phyloP scores from a whole-genome alignment of 768 basidiomycete genomes.

The Tricholomella constricta region DNA sequence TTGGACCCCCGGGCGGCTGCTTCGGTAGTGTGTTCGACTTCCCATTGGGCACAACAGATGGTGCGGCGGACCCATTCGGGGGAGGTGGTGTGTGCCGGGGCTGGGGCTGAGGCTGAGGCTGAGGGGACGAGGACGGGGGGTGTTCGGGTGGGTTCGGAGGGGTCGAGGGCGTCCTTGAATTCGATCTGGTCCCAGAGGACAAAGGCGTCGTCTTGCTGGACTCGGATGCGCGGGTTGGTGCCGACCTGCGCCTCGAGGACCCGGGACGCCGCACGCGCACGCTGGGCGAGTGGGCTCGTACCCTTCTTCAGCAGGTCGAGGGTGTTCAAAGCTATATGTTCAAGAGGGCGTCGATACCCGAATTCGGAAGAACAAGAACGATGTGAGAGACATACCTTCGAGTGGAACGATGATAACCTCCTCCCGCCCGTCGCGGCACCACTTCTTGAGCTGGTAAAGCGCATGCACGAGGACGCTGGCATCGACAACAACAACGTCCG shows the following conservation, averaged over 20 bases:
- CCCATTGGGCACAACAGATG: constrained; percentile 82
- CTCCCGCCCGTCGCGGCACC: constrained; percentile 75
- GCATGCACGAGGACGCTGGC: constrained; percentile 82
- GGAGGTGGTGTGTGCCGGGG: no score
- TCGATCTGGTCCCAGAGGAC: constrained; percentile 77
- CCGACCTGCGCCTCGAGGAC: constrained; percentile 89
- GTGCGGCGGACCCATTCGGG: constrained; percentile 88
- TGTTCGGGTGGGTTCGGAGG: constrained; percentile 18
- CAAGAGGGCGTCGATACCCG: no score
- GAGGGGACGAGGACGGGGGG: constrained; percentile 21
- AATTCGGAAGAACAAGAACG: no score
- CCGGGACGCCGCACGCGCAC: constrained; percentile 85
- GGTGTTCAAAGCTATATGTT: constrained; percentile 81
- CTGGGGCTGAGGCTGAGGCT: constrained; percentile 20
- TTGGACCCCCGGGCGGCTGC: constrained; percentile 16
- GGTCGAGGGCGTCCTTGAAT: constrained; percentile 40
- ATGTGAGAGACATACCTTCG: constrained; percentile 59
- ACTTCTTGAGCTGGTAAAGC: constrained; percentile 75
- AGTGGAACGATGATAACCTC: constrained; percentile 85
- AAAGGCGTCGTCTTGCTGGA: constrained; percentile 82
- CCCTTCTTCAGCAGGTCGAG: constrained; percentile 94
- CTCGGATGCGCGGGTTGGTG: constrained; percentile 75
- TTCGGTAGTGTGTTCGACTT: constrained; percentile 53
- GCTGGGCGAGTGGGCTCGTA: constrained; percentile 71
- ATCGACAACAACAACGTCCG: constrained; percentile 76